Base-by-base conservation (phyloP, 2,329 filamentous ascomycete genomes). In the Endoconidiophora polonica region DNA sequence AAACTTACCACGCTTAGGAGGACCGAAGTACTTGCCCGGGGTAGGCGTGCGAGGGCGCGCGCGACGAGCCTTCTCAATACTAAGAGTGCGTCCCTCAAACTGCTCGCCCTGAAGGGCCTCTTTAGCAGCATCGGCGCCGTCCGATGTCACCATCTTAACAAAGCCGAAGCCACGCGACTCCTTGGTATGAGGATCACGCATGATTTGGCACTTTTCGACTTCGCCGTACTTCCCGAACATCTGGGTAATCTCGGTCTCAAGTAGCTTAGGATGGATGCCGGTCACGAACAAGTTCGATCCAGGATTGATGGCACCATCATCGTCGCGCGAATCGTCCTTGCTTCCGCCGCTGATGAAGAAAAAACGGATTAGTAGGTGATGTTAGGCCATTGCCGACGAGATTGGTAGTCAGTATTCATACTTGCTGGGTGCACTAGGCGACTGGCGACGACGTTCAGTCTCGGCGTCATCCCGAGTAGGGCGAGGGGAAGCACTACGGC, bases 231-330 rank as follows among this genome's bases (percentile, higher is more conserved):
- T 98, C 70, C 95, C 87, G 62, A 98, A 98, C 57, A 98, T 81
- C 65, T 87, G 87, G 49, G 84, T 83, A 55, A 98, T 86, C 63
- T 96, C 91, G 14, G 81, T 76, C 66, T 98, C 91, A 44, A 77
- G 81, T 57, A 98, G 77, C 60, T 85, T 84, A 52, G 91, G 91
- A 65, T 96, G 87, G 57, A 98, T 98, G 59, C 91, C 91, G 56
- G 91, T 98, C 57, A 98, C 91, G 66, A 98, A 98, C 54, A 98
- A 83, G 71, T 98, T 98, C 58, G 91, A 95, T 59, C 91, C 91
- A 55, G 87, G 84, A 69, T 98, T 98, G 62, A 83, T 64, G 56
- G 88, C 82, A 58, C 83, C 83, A 60, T 86, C 82, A 59, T 93
- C 86, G 39, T 70, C 69, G 56, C 67, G 71, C 52, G 70, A 69